Evolutionary conservation across 2,329 filamentous ascomycete genomes (phyloP), one percentile per base, ranked within the genome.

Genomic region (Fusarium duplospermum): DNA sequence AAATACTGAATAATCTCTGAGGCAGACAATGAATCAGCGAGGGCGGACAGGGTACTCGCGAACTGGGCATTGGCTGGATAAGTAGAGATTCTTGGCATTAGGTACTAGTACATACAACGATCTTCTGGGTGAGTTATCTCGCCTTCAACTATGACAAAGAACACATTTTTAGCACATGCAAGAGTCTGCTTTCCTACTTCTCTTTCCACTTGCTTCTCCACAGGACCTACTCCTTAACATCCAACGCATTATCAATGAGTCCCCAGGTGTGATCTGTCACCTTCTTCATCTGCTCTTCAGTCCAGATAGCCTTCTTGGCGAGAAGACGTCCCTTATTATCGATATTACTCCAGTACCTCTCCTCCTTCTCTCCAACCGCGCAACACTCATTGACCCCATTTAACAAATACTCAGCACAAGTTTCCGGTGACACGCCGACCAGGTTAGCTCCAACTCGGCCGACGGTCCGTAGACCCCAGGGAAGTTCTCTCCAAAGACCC

Each of bases 241-340:
- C 63, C n/a, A 62, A 68, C 5, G 73, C 78, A 4, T 50, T 68
- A 36, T 82, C 81, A 2, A 82, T 50, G 9, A 77, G 56, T 18
- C 69, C 54, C 81, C 81, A 83, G 0, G 81, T 83, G 29, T 83
- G 81, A 2, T 79, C 75, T 4, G 58, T 74, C 2, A 83, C 71
- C 66, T 76, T 80, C 4, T 74, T 61, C 11, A 75, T 61, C 62
- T 83, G 70, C 1, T 80, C 81, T 6, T 77, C 69, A 1, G 27
- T 77, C 78, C 79, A 83, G 3, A 70, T 42, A 2, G 69, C 40
- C 68, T 82, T 83, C 4, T 76, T 73, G 2, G 56, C n/a, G 9
- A 82, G 45, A 13, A 73, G 13, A 0, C 60, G 54, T 0, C 81
- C 82, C 61, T 82, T 82, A 16, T 69, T 61, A 35, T 82, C 76